Conservation (phyloP, 129 eudicot species). For the Escallonia herrerae region DNA sequence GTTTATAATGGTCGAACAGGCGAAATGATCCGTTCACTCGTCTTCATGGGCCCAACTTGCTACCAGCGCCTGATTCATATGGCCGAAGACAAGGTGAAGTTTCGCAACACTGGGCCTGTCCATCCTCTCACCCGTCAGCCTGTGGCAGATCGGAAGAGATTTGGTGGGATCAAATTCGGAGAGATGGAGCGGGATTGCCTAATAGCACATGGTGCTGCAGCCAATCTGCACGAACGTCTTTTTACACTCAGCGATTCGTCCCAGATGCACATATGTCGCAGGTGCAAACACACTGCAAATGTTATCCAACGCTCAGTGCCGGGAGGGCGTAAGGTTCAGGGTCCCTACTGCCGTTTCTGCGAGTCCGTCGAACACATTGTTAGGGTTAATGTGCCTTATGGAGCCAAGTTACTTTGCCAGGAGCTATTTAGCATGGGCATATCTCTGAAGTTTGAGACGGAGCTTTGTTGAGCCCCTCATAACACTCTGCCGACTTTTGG, state of each 20-base stretch:
- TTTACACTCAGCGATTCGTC: constrained; percentile 81
- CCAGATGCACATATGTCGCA: constrained; percentile 76
- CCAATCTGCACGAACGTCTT: constrained; percentile 72
- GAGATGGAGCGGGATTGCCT: constrained; percentile 92
- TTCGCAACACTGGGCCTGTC: constrained; percentile 75
- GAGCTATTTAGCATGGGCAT: constrained; percentile 97
- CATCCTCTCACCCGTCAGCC: constrained; percentile 94
- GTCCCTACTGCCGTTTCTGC: constrained; percentile 82
- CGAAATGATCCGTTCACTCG: constrained; percentile 60
- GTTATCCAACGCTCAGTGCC: constrained; percentile 62
- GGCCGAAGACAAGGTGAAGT: constrained; percentile 96
- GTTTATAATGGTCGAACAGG: constrained; percentile 86
- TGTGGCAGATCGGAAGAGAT: constrained; percentile 86
- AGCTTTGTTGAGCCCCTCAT: constrained; percentile 36
- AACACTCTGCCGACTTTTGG: neutral
- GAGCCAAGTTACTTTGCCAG: constrained; percentile 78
- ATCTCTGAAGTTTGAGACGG: constrained; percentile 59
- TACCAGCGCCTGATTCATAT: constrained; percentile 83
- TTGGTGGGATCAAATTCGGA: constrained; percentile 85
- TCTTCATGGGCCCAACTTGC: constrained; percentile 90
- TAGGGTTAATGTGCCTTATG: constrained; percentile 76
- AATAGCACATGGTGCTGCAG: constrained; percentile 84
- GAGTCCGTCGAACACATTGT: constrained; percentile 77
- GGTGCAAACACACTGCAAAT: constrained; percentile 64
- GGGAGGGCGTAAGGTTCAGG: constrained; percentile 80